These are phyloP conservation scores for Fagopyrum homotropicum DNA, from an alignment of 148 eudicot species.

Conservation along the genomic window DNA sequence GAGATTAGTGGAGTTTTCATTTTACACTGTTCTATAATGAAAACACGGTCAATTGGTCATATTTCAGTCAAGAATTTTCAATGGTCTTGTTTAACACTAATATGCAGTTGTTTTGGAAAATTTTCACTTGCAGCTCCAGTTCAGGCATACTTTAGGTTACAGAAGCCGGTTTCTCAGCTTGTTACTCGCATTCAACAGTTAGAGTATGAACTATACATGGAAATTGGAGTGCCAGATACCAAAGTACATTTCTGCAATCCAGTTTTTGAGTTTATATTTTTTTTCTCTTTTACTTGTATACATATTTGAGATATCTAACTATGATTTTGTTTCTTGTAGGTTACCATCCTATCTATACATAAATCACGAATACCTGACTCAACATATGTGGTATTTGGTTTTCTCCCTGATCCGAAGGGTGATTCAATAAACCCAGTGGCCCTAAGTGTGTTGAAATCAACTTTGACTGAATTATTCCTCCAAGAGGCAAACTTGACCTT, in stretches of 20 bases:
- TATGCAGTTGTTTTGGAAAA: background rate
- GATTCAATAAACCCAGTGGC: constrained; percentile 25
- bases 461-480: constrained; percentile 39
- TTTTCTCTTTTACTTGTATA: background rate
- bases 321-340: constrained; percentile 22
- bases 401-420: constrained; percentile 40
- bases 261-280: constrained; percentile 1
- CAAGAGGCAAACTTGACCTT: constrained; percentile 37
- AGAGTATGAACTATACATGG: constrained; percentile 42
- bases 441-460: constrained; percentile 36
- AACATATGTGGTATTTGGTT: constrained; percentile 46
- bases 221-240: constrained; percentile 41
- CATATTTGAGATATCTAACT: constrained; percentile 1
- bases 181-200: constrained; percentile 34
- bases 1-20: no score
- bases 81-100: no score
- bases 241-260: constrained; percentile 30
- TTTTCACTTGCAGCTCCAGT: constrained; percentile 33
- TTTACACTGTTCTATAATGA: no score
- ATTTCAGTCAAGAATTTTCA: no score
- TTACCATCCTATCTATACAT: constrained; percentile 46
- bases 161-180: constrained; percentile 42
- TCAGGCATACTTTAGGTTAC: constrained; percentile 41
- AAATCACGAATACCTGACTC: constrained; percentile 29
- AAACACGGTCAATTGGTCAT: no score